Evolutionary conservation across 495 filamentous ascomycete species (phyloP), one percentile per base, ranked within the genome.

Genomic region (Neurospora sp.): DNA sequence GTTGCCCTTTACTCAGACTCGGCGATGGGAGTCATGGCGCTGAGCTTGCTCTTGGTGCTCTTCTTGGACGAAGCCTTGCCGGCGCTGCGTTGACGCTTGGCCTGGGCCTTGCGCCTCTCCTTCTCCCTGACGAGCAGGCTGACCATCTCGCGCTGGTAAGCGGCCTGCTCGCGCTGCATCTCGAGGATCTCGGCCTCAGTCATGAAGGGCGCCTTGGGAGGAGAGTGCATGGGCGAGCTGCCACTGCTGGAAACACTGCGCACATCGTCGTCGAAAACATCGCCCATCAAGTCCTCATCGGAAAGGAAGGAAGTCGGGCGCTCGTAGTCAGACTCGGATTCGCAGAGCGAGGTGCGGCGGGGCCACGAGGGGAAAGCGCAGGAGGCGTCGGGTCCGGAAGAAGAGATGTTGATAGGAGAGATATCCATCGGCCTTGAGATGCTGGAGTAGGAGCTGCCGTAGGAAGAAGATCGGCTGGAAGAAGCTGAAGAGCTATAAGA

Each of bases 301-400:
- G 84, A 84, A 42, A 86, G 81, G 78, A 84, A 86, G 8, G 84
- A 85, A 1, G 83, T 79, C 20, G 83, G 83, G 69, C 85, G 82
- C 76, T 82, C 78, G 48, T 85, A 80, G 54, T 76, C 74, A n/a
- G 74, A 62, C 44, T 79, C 80, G 11, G 78, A 77, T 72, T 83
- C 83, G 74, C 76, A 81, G 70, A 86, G 80, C 11, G 83, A 84
- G 4, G 81, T 79, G 20, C 85, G 78, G 62, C 82, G 80, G 12
- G 85, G 85, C 85, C 85, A 86, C 62, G 85, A 86, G n/a, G 85
- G 85, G 75, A 84, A 86, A 23, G 85, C 85, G 80, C 84, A 86
- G 71, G 75, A 79, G 10, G 82, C 75, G 73, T 83, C 83, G 76
- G 83, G 79, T 7, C 75, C 73, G 73, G 78, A 76, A 12, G 81